These are phyloP conservation scores for Pittosporum tobira DNA, from an alignment of 129 eudicot genomes.

Conservation along the genomic window DNA sequence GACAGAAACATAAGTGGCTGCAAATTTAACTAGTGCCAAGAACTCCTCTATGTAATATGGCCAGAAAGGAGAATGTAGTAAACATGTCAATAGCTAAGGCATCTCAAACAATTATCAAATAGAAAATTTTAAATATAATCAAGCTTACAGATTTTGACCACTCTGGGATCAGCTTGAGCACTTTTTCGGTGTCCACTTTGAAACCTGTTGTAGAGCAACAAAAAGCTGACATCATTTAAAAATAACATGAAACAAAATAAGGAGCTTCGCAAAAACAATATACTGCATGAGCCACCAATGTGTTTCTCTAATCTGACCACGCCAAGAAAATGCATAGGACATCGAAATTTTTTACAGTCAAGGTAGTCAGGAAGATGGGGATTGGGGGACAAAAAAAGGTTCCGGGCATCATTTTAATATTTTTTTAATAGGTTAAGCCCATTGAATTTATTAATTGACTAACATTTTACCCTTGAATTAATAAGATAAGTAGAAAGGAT, in stretches of 20 bases:
- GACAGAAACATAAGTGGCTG: too few relatives aligned
- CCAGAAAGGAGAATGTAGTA: background rate
- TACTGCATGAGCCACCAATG: too few relatives aligned
- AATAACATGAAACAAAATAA: constrained; percentile 7
- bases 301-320: too few relatives aligned
- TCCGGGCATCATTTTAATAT: too few relatives aligned
- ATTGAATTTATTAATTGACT: too few relatives aligned
- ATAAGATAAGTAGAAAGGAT: background rate
- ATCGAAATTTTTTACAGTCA: too few relatives aligned
- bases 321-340: too few relatives aligned
- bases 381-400: too few relatives aligned
- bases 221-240: background rate
- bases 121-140: background rate
- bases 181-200: constrained; percentile 44
- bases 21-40: background rate
- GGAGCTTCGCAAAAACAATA: constrained; percentile 1
- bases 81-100: background rate
- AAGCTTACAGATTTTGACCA: constrained; percentile 73
- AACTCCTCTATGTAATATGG: constrained; percentile 1
- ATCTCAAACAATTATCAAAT: background rate
- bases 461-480: background rate
- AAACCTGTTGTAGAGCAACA: constrained; percentile 19
- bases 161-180: constrained; percentile 71
- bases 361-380: too few relatives aligned
- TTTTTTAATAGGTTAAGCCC: too few relatives aligned